These are phyloP conservation scores for Coemansia sp. DNA, from an alignment of 192 early-diverging fungal species.

Conservation along the genomic window DNA sequence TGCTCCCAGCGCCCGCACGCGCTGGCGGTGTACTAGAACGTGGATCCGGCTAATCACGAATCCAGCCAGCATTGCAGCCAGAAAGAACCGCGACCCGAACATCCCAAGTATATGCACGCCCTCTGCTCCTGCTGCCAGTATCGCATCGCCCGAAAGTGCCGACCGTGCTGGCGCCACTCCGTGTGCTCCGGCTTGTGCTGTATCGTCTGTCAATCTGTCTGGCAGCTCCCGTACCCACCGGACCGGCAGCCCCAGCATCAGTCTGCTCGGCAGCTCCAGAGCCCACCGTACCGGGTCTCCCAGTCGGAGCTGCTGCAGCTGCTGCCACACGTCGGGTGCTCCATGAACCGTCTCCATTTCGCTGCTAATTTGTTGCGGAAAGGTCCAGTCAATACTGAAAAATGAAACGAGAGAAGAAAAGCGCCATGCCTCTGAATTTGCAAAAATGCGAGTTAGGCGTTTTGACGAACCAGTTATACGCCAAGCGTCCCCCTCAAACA, in stretches of 20 bases:
- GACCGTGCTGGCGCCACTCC: conserved; percentile 8
- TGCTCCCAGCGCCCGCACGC: conserved; percentile 32
- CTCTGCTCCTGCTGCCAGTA: conserved; percentile 3
- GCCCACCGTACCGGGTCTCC: conserved; percentile 21
- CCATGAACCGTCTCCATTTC: conserved; percentile 11
- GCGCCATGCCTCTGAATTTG: neutral
- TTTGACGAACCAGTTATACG: too few relatives aligned
- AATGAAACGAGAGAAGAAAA: neutral
- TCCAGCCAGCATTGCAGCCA: conserved; percentile 27
- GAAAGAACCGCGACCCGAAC: conserved; percentile 51
- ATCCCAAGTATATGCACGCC: conserved; percentile 43
- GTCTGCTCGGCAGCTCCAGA: conserved; percentile 20
- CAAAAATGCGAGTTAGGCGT: too few relatives aligned
- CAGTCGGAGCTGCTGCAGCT: conserved; percentile 35
- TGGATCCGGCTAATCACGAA: conserved; percentile 52
- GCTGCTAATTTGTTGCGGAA: neutral
- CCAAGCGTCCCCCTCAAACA: too few relatives aligned
- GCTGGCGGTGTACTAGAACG: conserved; percentile 47
- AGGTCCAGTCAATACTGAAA: neutral
- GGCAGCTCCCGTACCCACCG: conserved; percentile 24
- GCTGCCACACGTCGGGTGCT: conserved; percentile 51
- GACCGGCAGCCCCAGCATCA: conserved; percentile 8
- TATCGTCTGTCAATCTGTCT: neutral
- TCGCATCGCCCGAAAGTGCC: neutral
- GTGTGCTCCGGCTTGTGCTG: neutral